Percentiles rank a stretch among this genome's conserved stretches.
These are phyloP conservation scores for Hymenotorrendiella dingleyae DNA, from an alignment of 2,329 filamentous ascomycete species.

Conservation along the genomic window DNA sequence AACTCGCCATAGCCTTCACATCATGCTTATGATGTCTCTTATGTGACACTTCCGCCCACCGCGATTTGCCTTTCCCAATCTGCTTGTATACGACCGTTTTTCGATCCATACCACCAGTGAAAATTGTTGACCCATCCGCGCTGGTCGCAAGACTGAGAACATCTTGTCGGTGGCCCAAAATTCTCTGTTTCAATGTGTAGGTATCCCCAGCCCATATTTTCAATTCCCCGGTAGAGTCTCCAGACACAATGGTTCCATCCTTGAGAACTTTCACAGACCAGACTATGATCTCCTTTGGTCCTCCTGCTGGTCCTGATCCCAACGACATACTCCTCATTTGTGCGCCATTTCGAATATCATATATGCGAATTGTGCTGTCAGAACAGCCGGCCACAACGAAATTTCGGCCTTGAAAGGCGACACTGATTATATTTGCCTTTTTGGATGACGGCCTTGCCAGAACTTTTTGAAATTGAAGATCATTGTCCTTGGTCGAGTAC, in stretches of 20 bases:
- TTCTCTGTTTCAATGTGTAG: slow-evolving; percentile 78
- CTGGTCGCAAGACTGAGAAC: slow-evolving; percentile 82
- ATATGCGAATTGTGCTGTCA: slow-evolving; percentile 91
- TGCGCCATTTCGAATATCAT: slow-evolving; percentile 74
- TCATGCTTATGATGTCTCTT: slow-evolving; percentile 87
- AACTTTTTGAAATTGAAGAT: slow-evolving; percentile 72
- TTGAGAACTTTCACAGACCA: slow-evolving; percentile 89
- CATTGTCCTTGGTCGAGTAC: slow-evolving; percentile 78
- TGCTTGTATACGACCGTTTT: slow-evolving; percentile 78
- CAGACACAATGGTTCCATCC: slow-evolving; percentile 86
- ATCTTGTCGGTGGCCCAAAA: slow-evolving; percentile 84
- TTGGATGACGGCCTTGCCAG: slow-evolving; percentile 73
- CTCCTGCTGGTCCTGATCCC: slow-evolving; percentile 69
- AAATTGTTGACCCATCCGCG: slow-evolving; percentile 71
- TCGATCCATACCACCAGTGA: slow-evolving; percentile 89
- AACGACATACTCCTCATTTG: slow-evolving; percentile 78
- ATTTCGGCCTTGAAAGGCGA: slow-evolving; percentile 81
- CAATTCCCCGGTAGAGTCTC: slow-evolving; percentile 89
- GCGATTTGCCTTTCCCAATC: slow-evolving; percentile 49
- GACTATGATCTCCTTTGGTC: slow-evolving; percentile 78
- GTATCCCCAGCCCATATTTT: slow-evolving; percentile 92
- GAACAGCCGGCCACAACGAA: slow-evolving; percentile 85
- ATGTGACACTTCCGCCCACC: slow-evolving; percentile 84
- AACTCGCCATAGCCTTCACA: slow-evolving; percentile 89
- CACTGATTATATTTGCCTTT: slow-evolving; percentile 82